Base-by-base conservation (phyloP, 176 grass and related monocot species). In the Aegilops umbellulata region DNA sequence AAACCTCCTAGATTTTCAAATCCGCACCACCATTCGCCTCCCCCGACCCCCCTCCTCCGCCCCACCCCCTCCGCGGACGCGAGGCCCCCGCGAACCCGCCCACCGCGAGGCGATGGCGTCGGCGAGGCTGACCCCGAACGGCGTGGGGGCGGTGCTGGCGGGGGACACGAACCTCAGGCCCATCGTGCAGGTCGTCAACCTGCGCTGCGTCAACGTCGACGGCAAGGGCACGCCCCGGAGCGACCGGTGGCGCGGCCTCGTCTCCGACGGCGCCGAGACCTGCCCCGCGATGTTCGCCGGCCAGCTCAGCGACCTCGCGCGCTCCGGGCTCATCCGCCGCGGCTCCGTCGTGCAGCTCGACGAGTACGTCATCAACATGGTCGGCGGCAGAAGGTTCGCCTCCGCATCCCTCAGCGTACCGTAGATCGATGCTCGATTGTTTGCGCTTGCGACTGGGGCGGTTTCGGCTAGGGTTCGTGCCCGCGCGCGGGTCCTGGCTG, bases 151-250 rank as follows among this genome's bases (percentile, higher is more conserved):
- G 68, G 79, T 74, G 44, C 86, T 88, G 60, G 85, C 70, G 38
- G 94, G 92, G 30, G 84, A 98, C 84, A 64, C 74, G 46, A 74
- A 94, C 83, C 84, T 95, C 70, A 88, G 86, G 82, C 94, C 94
- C 58, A 61, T 94, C 34, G 71, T 96, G 32, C 90, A 95, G 94
- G 66, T 96, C 64, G n/a, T 98, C 68, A 76, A 98, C 10, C 9
- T 95, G 84, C 75, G 70, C 46, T 61, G 82, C 86, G 79, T 91
- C 81, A 55, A 79, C 36, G 79, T 92, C 88, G 63, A 10, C 55
- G 78, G 89, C 6, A 15, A 55, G 36, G 81, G 57, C n/a, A 20
- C 57, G 6, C 15, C 78, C 30, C 83, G 88, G 78, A 47, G 42
- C 34, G 88, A 92, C 80, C 65, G 94, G 86, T 98, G 76, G 80